A percentile compares a stretch with the other conserved stretches of the same genome.
phyloP scores from a whole-genome alignment of 495 filamentous ascomycete species.

The Penicillium taxi region DNA sequence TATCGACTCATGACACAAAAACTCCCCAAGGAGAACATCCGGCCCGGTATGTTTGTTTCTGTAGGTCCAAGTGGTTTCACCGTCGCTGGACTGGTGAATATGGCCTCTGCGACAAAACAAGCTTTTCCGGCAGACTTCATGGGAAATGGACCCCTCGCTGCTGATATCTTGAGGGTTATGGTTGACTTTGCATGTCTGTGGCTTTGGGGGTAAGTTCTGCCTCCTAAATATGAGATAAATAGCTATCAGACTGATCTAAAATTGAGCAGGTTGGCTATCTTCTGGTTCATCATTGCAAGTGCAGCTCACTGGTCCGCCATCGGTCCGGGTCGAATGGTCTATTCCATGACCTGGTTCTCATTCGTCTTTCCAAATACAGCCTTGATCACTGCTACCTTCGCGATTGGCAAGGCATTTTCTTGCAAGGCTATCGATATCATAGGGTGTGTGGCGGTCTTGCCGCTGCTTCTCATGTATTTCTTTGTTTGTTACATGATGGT shows the following conservation, averaged over 20 bases:
- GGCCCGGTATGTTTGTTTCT: conserved; percentile 79
- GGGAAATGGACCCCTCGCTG: conserved; percentile 50
- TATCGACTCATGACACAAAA: conserved; percentile 91
- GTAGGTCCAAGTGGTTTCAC: conserved; percentile 79
- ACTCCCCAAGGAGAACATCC: conserved; percentile 63
- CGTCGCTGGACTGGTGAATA: conserved; percentile 56
- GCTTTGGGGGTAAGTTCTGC: conserved; percentile 59
- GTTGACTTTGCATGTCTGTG: conserved; percentile 60
- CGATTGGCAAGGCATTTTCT: conserved; percentile 57
- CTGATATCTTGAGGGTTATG: conserved; percentile 45
- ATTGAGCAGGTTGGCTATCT: conserved; percentile 57
- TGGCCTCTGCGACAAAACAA: conserved; percentile 42
- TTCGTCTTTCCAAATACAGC: conserved; percentile 86
- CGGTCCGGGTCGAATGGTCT: conserved; percentile 54
- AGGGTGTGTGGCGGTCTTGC: conserved; percentile 55
- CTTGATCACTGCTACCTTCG: conserved; percentile 63
- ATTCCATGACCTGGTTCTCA: conserved; percentile 83
- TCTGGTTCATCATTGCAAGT: conserved; percentile 77
- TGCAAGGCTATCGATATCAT: conserved; percentile 55
- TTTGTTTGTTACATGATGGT: conserved; percentile 66
- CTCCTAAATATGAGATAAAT: background rate
- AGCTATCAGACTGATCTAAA: background rate
- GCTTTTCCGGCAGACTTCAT: conserved; percentile 48
- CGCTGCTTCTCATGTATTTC: conserved; percentile 60
- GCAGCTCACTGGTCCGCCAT: conserved; percentile 70